Evolutionary conservation across 345 rosid species (phyloP), one percentile per base, ranked within the genome.

Genomic region (Hypericum androsaemum): DNA sequence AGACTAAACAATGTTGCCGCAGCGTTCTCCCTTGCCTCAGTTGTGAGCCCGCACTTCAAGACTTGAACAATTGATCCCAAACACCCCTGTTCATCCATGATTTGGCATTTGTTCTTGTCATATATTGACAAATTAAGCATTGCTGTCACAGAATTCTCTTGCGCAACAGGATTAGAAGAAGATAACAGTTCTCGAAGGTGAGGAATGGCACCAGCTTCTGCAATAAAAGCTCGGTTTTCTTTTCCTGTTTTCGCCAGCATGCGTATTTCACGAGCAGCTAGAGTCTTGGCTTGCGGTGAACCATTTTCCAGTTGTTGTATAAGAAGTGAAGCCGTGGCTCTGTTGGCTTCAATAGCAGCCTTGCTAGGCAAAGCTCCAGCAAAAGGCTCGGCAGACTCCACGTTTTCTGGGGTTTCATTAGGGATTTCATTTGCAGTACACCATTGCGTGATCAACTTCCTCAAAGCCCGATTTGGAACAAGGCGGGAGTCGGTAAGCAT

Each of bases 1-100:
- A 94, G 76, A 72, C 97, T 94, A 43, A 94, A 88, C 67, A 94
- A 59, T 8, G 97, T 88, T 0, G 97, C 97, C 1, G 97, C 95
- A 12, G 97, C 99, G 45, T 94, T 94, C 70, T 94, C 94, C 69
- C 86, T 83, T 0, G 90, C 89, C 48, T 83, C 90, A 12, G 80
- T 83, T 8, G 97, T 81, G 22, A 77, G 73, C 41, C 99, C 97
- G 5, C 66, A 66, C 39, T 79, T 82, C 53, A 88, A 68, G 6
- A 86, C 95, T 10, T 74, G 74, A 6, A 88, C 89, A 9, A 88
- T 80, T 1, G 89, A 77, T 54, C 72, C 71, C 58, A 94, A 69
- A 64, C 95, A 94, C 41, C 83, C 88, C 0, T 41, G 63, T 77
- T 94, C 95, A 3, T 94, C 87, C 80, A 94, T 83, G 37, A 88